Evolutionary conservation across 2,329 filamentous ascomycete genomes (phyloP).

Genomic region (Periconia sp.): DNA sequence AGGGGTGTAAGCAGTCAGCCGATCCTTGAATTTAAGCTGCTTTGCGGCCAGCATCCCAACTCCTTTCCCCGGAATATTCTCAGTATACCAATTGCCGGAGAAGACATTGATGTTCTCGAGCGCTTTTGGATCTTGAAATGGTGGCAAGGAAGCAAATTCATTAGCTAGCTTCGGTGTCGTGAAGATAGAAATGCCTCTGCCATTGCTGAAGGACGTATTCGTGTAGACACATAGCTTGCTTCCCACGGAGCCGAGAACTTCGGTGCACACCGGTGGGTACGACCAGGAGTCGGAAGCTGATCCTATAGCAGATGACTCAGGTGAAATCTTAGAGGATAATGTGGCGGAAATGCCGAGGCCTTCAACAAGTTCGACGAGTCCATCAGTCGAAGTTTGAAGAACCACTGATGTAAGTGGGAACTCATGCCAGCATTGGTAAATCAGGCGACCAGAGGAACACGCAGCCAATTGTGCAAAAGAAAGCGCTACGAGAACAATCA

Average conservation of each 20-base stretch:
- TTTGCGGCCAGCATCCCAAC: conserved; percentile 37
- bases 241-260: conserved; percentile 22
- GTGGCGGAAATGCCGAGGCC: not conserved
- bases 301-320: not conserved
- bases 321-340: not conserved
- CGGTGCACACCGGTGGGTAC: conserved; percentile 33
- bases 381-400: conserved; percentile 21
- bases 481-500: too few relatives aligned
- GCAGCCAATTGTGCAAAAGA: too few relatives aligned
- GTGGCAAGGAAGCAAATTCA: conserved; percentile 26
- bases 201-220: conserved; percentile 27
- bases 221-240: conserved; percentile 41
- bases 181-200: conserved; percentile 42
- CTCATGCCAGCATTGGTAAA: conserved; percentile 35
- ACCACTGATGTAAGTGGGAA: conserved; percentile 14
- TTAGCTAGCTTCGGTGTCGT: conserved; percentile 37
- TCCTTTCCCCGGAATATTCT: conserved; percentile 35
- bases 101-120: conserved; percentile 25
- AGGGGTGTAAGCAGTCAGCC: conserved; percentile 39
- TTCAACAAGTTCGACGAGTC: conserved; percentile 10
- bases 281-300: conserved; percentile 28
- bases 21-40: conserved; percentile 25
- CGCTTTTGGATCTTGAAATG: conserved; percentile 23
- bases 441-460: too few relatives aligned
- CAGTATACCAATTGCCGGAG: conserved; percentile 23